Base-by-base conservation (phyloP, 2,329 filamentous ascomycete species). In the Elsinoe necatrix region DNA sequence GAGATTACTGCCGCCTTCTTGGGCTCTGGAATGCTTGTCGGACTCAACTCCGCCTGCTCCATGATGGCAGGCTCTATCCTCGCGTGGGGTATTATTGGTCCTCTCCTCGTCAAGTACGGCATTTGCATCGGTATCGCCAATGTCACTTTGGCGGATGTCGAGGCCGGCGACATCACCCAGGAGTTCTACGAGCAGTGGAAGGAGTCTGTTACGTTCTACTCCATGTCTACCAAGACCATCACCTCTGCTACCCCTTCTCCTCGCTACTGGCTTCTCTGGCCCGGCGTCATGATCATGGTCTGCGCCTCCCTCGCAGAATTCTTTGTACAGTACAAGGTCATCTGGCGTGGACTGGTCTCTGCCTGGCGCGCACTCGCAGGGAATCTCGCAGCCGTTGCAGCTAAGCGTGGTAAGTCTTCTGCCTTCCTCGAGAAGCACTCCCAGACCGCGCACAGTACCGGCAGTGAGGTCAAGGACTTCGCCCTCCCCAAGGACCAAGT, bases 1-100 rank as follows among this genome's bases (percentile, higher is more conserved):
- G 80, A 82, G 61, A 77, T 75, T 62, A 83, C 80, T 0, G 80
- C 80, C 0, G 81, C 80, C 34, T 83, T 83, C 68, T 80, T 83
- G 59, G 80, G 80, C 4, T 76, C 74, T 41, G 79, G 79, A 42
- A 80, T 82, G 68, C 73, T 82, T 41, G 79, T 81, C 61, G 80
- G 80, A 57, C 70, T 82, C 60, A 82, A 82, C 66, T 75, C 79
- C 14, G 77, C 79, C 21, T 63, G 80, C 57, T 83, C 80, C 8
- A 81, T 81, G 74, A 79, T 79, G 59, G 71, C 62, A 12, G 81
- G 81, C 16, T 77, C 76, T 14, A 71, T 83, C 50, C 66, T 80
- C 25, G 79, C 80, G 21, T 82, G 78, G 77, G 75, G 68, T 51
- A 71, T 83, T 59, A 81, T 83, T 58, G 80, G 80, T 1, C 81